Conservation (phyloP, 2,329 filamentous ascomycete species). For the Colletotrichum zoysiae region DNA sequence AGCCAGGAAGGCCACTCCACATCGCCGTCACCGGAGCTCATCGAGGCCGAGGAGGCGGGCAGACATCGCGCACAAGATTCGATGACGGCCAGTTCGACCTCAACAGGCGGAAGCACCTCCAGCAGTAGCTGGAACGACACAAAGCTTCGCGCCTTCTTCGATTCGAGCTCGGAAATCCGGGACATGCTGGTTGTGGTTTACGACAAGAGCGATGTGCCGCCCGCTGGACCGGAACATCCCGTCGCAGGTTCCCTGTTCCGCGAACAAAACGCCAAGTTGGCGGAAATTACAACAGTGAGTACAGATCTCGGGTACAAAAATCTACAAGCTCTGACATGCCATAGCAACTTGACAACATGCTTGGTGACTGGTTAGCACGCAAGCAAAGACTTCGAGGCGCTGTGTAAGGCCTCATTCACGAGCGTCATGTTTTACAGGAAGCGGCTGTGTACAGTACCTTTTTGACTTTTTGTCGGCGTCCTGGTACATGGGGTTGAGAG, state of each 20-base stretch:
- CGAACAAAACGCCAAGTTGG: slow-evolving; percentile 87
- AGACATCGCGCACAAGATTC: slow-evolving; percentile 60
- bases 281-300: slow-evolving; percentile 84
- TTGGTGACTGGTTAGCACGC: slow-evolving; percentile 83
- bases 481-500: slow-evolving; percentile 35
- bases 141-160: slow-evolving; percentile 88
- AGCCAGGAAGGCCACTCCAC: slow-evolving; percentile 77
- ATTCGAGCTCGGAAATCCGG: slow-evolving; percentile 88
- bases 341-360: slow-evolving; percentile 85
- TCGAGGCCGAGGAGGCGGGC: slow-evolving; percentile 59
- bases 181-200: slow-evolving; percentile 93
- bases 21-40: slow-evolving; percentile 73
- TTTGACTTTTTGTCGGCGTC: slow-evolving; percentile 39
- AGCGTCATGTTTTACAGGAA: slow-evolving; percentile 36
- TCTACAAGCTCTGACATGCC: slow-evolving; percentile 43
- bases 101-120: slow-evolving; percentile 59
- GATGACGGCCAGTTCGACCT: slow-evolving; percentile 63
- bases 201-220: slow-evolving; percentile 86
- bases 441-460: slow-evolving; percentile 39
- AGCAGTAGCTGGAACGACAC: slow-evolving; percentile 85
- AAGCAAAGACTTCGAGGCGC: slow-evolving; percentile 72
- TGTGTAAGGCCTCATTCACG: slow-evolving; percentile 49
- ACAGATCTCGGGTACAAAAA: neutral
- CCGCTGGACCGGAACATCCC: slow-evolving; percentile 86
- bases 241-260: slow-evolving; percentile 84